Conservation (phyloP, 805 yeast genomes). For the Pichia paraexigua region DNA sequence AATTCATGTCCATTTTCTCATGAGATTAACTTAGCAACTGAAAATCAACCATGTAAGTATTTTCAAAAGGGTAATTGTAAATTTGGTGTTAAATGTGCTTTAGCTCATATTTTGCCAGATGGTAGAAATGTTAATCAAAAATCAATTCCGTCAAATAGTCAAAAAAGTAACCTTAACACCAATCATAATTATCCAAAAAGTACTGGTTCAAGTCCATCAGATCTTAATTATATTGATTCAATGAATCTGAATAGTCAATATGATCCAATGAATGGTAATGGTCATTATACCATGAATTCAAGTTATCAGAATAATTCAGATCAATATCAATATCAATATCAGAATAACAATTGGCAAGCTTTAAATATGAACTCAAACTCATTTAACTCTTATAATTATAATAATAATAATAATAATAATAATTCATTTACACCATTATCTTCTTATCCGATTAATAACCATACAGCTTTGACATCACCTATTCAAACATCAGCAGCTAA, state of each 20-base stretch:
- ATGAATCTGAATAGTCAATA: background rate
- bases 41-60: constrained; percentile 74
- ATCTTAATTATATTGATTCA: constrained; percentile 3
- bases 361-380: background rate
- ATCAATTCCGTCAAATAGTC: constrained; percentile 14
- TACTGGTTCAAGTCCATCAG: background rate
- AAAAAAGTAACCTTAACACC: constrained; percentile 6
- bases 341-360: background rate
- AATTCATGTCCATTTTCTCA: constrained; percentile 87
- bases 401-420: background rate
- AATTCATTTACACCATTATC: background rate
- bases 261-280: constrained; percentile 1
- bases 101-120: constrained; percentile 85
- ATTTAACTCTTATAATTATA: background rate
- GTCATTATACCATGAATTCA: background rate
- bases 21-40: constrained; percentile 47
- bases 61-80: constrained; percentile 96
- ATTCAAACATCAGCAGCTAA: background rate
- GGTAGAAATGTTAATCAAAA: constrained; percentile 64
- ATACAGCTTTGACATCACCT: background rate
- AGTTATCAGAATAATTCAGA: too few relatives aligned
- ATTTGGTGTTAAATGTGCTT: constrained; percentile 89
- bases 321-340: constrained; percentile 1
- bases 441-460: background rate
- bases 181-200: background rate